Base-by-base conservation (phyloP, 31 red algal genomes). In the Odonthalia washingtoniensis region DNA sequence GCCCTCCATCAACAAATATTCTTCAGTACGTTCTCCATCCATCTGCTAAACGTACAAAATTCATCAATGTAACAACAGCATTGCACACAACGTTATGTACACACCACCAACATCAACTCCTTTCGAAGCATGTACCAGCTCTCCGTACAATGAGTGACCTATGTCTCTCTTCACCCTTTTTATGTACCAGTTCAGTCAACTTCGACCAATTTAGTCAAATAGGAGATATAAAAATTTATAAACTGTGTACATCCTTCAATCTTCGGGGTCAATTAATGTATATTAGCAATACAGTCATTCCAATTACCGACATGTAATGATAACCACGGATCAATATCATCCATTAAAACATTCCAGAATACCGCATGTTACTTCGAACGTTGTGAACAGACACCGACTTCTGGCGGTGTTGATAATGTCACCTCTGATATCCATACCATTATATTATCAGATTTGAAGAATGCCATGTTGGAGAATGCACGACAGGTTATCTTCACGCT, bases 381-480 rank as follows among this genome's bases (percentile, higher is more conserved):
- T 24, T 78, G 79, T 9, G 68, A 78, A 77, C 9, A 35, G 33
- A 70, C 84, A 1, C 88, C 88, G 36, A 61, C 80, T 21, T 80
- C 88, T 45, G 88, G 88, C 37, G 88, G 88, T 36, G 46, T 91
- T 78, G 68, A 80, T 37, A 62, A 46, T 40, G 80, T 91, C 31
- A 91, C 88, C 34, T 38, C 44, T 44, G 88, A 91, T 40, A 33
- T 91, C 35, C 84, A 84, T 31, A 78, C 88, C 0, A 64, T 61
- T 6, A 69, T 80, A 5, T 65, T 91, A 41, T 44, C 46, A 6
- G 88, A 78, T 39, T 63, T 91, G 45, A 80, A 91, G 42, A 78
- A 70, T 66, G 70, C 70, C 73, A 91, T 91, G 88, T 70, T 91
- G 49, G 88, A 80, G 37, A 91, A 91, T 72, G 88, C 88, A 18